Conservation (phyloP, 192 early-diverging fungal genomes). For the Podila clonocystis region DNA sequence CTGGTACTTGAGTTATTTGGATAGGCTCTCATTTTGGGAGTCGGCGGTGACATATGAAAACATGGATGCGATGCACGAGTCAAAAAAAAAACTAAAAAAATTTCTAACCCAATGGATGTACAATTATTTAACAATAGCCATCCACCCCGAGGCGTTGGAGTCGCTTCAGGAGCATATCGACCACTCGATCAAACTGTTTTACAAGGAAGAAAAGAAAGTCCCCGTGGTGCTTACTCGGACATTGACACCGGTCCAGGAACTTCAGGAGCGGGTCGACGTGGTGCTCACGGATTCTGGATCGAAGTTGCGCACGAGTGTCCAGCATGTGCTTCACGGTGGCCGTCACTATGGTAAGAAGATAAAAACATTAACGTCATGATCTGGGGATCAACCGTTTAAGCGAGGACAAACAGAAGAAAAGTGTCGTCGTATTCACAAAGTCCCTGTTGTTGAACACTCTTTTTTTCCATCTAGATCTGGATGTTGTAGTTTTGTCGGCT, state of each 20-base stretch:
- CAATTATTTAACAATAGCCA: conserved; percentile 14
- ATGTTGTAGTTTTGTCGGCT: conserved; percentile 37
- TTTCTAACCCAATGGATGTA: background rate
- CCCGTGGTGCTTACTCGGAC: conserved; percentile 29
- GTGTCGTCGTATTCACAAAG: no score
- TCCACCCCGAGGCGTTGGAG: conserved; percentile 9
- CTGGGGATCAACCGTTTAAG: background rate
- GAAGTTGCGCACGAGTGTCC: background rate
- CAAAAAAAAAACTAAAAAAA: background rate
- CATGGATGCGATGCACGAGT: background rate
- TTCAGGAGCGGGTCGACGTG: background rate
- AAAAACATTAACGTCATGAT: background rate
- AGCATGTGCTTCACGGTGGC: conserved; percentile 5
- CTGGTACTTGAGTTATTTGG: background rate
- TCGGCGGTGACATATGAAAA: conserved; percentile 9
- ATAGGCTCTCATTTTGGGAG: background rate
- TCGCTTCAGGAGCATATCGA: conserved; percentile 28
- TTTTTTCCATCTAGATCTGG: conserved; percentile 20
- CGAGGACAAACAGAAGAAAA: background rate
- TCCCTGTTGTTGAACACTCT: background rate
- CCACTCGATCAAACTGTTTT: conserved; percentile 15
- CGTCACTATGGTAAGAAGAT: conserved; percentile 7
- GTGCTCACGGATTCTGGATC: background rate
- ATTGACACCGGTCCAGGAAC: conserved; percentile 12
- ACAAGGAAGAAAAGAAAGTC: conserved; percentile 24